Percentiles rank a stretch among this genome's conserved stretches.
Evolutionary conservation across 306 rosid genomes (phyloP).

Genomic region (Prosopis cineraria): DNA sequence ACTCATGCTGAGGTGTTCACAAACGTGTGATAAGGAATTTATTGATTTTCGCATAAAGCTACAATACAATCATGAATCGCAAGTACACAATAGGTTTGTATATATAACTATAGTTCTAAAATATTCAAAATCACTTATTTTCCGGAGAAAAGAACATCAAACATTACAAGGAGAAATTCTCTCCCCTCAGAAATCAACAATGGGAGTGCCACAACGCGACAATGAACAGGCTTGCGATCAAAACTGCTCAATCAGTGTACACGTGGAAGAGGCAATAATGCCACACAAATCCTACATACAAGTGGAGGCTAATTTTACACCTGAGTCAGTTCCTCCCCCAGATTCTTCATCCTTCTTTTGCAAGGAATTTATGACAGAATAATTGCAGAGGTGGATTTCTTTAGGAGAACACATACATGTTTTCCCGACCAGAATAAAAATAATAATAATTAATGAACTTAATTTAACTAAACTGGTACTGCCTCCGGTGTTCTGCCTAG

Average conservation of each 20-base stretch:
- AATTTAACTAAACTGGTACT: slow-evolving; percentile 61
- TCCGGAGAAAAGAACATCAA: not conserved
- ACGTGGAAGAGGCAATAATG: slow-evolving; percentile 51
- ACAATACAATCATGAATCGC: not conserved
- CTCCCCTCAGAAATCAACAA: slow-evolving; percentile 24
- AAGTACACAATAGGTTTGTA: not conserved
- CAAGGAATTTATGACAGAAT: slow-evolving; percentile 34
- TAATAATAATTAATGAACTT: slow-evolving; percentile 33
- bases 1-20: not conserved
- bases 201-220: slow-evolving; percentile 43
- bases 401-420: slow-evolving; percentile 1
- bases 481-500: slow-evolving; percentile 68
- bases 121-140: not conserved
- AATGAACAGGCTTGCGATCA: slow-evolving; percentile 38
- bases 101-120: not conserved
- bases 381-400: not conserved
- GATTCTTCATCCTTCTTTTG: slow-evolving; percentile 40
- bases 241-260: slow-evolving; percentile 41
- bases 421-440: slow-evolving; percentile 51
- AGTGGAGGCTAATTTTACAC: slow-evolving; percentile 35
- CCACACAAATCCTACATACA: slow-evolving; percentile 49
- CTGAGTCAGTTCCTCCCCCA: slow-evolving; percentile 45
- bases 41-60: not conserved
- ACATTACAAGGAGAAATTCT: not conserved
- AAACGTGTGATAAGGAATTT: not conserved